A percentile compares a stretch with the other conserved stretches of the same genome.
Evolutionary conservation across 139 green algal species (phyloP).

Genomic region (Picochlorum sp.): DNA sequence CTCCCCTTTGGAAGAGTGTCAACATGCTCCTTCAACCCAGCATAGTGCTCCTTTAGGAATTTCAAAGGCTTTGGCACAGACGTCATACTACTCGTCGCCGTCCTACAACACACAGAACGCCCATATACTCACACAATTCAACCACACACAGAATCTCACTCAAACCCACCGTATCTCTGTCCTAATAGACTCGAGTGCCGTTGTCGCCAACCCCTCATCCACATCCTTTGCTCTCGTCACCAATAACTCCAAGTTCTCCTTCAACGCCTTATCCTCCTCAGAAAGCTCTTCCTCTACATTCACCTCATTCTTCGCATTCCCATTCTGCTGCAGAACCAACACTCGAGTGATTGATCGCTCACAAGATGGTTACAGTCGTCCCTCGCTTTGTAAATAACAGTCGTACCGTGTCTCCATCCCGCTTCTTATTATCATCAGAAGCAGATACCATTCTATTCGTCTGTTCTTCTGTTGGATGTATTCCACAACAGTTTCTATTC

Average conservation of each 20-base stretch:
- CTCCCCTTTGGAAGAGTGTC: slow-evolving; percentile 38
- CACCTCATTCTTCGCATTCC: not conserved
- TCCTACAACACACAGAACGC: slow-evolving; percentile 13
- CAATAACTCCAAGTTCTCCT: slow-evolving; percentile 84
- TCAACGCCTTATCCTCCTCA: slow-evolving; percentile 87
- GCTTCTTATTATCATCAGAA: too few relatives aligned
- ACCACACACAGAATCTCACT: not conserved
- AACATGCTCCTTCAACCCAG: slow-evolving; percentile 54
- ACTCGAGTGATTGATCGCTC: not conserved
- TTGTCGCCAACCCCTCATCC: slow-evolving; percentile 50
- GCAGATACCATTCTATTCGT: too few relatives aligned
- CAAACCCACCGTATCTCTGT: slow-evolving; percentile 34
- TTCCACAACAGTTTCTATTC: too few relatives aligned
- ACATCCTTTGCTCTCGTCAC: slow-evolving; percentile 63
- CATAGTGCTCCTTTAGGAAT: slow-evolving; percentile 87
- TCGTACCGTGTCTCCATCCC: too few relatives aligned
- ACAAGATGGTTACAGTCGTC: too few relatives aligned
- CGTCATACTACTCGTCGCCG: slow-evolving; percentile 92
- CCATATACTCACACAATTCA: not conserved
- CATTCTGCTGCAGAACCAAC: slow-evolving; percentile 1
- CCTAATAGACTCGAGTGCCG: slow-evolving; percentile 62
- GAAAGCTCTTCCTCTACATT: slow-evolving; percentile 56
- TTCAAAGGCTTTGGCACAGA: slow-evolving; percentile 97
- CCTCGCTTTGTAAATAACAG: too few relatives aligned
- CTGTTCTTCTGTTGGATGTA: too few relatives aligned